These are phyloP conservation scores for Haematococcus lacustris DNA, from an alignment of 139 green algal genomes.

Conservation along the genomic window DNA sequence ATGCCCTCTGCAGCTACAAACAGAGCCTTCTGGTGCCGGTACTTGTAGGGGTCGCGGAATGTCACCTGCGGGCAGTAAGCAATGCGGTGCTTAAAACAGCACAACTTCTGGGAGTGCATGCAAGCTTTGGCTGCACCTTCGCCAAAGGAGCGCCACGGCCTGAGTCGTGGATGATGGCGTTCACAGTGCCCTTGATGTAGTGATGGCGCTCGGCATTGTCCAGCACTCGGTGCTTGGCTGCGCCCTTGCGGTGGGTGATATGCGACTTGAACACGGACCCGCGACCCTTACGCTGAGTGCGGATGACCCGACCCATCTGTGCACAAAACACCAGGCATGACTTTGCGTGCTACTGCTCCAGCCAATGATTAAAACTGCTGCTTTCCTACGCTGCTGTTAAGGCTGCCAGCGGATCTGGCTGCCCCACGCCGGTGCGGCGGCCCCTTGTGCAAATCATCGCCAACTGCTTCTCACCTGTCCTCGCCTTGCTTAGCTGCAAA, in stretches of 20 bases:
- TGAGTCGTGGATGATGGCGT: slow-evolving; percentile 95
- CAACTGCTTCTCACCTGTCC: too few species aligned
- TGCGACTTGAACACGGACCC: slow-evolving; percentile 94
- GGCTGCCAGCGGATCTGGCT: too few species aligned
- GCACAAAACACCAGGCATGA: too few species aligned
- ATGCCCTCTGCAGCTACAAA: slow-evolving; percentile 94
- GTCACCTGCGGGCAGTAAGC: slow-evolving; percentile 83
- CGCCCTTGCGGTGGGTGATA: slow-evolving; percentile 91
- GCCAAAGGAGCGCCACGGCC: slow-evolving; percentile 93
- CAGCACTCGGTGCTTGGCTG: slow-evolving; percentile 80
- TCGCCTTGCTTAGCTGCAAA: too few species aligned
- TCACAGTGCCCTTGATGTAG: slow-evolving; percentile 95
- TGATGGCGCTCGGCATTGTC: slow-evolving; percentile 83
- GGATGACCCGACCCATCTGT: slow-evolving; percentile 98
- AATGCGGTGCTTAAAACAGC: too few species aligned
- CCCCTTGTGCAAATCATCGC: too few species aligned
- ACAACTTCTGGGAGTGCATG: too few species aligned
- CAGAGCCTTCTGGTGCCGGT: slow-evolving; percentile 92
- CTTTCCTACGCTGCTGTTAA: too few species aligned
- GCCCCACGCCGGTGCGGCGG: too few species aligned
- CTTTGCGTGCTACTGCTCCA: too few species aligned
- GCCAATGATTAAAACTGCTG: too few species aligned
- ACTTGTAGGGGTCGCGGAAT: slow-evolving; percentile 90
- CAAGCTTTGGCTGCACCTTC: too few species aligned
- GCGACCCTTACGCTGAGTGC: slow-evolving; percentile 95